phyloP scores from a whole-genome alignment of 2,329 filamentous ascomycete species.

The Fusarium marasasianum region DNA sequence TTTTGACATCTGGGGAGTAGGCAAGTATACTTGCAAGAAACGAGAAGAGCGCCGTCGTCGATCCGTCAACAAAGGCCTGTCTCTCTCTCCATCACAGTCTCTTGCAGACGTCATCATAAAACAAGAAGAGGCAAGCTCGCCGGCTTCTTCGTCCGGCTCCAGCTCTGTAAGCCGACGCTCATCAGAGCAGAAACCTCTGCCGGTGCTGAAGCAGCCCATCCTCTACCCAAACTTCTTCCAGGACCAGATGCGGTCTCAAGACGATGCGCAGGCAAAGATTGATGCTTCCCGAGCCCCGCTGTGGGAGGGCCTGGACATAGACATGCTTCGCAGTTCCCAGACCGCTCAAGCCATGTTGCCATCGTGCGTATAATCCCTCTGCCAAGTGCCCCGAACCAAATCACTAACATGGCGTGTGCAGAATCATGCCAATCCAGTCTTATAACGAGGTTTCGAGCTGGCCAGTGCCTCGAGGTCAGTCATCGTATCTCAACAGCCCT shows the following conservation, averaged over 20 bases:
- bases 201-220: constrained; percentile 7
- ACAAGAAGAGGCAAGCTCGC: background rate
- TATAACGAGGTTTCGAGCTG: constrained; percentile 19
- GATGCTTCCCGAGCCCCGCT: background rate
- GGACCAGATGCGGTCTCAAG: background rate
- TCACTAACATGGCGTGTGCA: constrained; percentile 12
- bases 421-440: constrained; percentile 3
- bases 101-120: constrained; percentile 6
- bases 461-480: constrained; percentile 12
- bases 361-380: constrained; percentile 16
- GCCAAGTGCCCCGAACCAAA: background rate
- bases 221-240: constrained; percentile 8
- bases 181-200: constrained; percentile 31
- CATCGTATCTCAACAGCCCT: background rate
- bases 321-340: constrained; percentile 3
- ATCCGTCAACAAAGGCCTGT: constrained; percentile 2
- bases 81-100: constrained; percentile 31
- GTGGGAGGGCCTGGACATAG: constrained; percentile 5
- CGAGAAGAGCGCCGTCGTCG: constrained; percentile 32
- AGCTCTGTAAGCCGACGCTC: constrained; percentile 20
- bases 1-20: constrained; percentile 56
- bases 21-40: constrained; percentile 58
- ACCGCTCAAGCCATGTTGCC: constrained; percentile 14
- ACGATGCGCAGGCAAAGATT: constrained; percentile 8
- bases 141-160: constrained; percentile 14